Evolutionary conservation across 192 early-diverging fungal species (phyloP).

Genomic region (Coemansia javaensis): DNA sequence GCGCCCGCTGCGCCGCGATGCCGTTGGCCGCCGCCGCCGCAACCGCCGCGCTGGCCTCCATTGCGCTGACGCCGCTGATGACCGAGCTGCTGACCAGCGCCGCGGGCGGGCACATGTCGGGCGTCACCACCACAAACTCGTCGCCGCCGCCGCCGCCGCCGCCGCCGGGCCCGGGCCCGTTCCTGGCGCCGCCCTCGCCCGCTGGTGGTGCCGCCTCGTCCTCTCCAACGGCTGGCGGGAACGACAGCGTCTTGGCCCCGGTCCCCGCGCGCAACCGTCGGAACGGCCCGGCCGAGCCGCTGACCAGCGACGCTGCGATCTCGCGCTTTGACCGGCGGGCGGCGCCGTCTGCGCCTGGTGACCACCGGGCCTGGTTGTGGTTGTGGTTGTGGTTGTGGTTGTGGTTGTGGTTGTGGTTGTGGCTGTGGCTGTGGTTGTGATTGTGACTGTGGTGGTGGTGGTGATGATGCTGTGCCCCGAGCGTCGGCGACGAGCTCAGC

Average conservation of each 20-base stretch:
- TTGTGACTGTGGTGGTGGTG: too few relatives aligned
- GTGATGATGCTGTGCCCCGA: slow-evolving; percentile 8
- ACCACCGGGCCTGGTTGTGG: too few relatives aligned
- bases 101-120: slow-evolving; percentile 49
- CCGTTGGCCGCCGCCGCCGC: slow-evolving; percentile 7
- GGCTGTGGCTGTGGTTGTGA: too few relatives aligned
- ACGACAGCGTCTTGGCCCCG: slow-evolving; percentile 36
- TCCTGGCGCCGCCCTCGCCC: too few relatives aligned
- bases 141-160: slow-evolving; percentile 3
- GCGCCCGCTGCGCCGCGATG: slow-evolving; percentile 6
- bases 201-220: not conserved
- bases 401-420: too few relatives aligned
- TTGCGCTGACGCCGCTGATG: slow-evolving; percentile 39
- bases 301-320: slow-evolving; percentile 38
- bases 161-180: too few relatives aligned
- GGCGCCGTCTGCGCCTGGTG: too few relatives aligned
- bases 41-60: slow-evolving; percentile 17
- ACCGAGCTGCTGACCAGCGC: slow-evolving; percentile 46
- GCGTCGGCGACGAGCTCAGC: slow-evolving; percentile 33
- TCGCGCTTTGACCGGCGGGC: slow-evolving; percentile 41
- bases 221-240: slow-evolving; percentile 24
- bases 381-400: too few relatives aligned
- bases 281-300: slow-evolving; percentile 41
- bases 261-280: slow-evolving; percentile 30
- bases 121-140: slow-evolving; percentile 47